Percentiles rank a stretch among this genome's conserved stretches.
phyloP scores from a whole-genome alignment of 2,329 filamentous ascomycete species.

The Fusarium multiceps region DNA sequence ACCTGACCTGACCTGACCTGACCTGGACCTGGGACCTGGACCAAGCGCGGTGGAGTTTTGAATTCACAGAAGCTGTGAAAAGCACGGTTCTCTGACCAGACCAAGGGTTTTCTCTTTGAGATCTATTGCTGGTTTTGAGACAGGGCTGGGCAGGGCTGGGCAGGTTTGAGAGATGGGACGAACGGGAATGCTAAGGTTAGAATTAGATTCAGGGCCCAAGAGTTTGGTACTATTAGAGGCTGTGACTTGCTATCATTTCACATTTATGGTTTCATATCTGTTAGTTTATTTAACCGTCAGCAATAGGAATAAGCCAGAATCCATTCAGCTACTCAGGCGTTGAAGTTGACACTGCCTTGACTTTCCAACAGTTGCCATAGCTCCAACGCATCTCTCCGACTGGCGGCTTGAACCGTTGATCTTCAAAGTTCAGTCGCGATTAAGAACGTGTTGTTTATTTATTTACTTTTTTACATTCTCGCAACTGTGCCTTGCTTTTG shows the following conservation, averaged over 20 bases:
- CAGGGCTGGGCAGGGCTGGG: slow-evolving; percentile 1
- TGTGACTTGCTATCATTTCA: slow-evolving; percentile 5
- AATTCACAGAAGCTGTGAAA: slow-evolving; percentile 16
- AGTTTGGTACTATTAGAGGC: slow-evolving; percentile 5
- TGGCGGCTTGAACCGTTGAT: background rate
- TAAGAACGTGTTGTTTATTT: slow-evolving; percentile 6
- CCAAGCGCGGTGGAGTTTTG: slow-evolving; percentile 30
- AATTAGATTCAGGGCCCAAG: slow-evolving; percentile 11
- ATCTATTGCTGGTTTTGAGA: slow-evolving; percentile 18
- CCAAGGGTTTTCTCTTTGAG: slow-evolving; percentile 23
- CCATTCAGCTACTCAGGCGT: background rate
- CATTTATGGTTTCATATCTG: slow-evolving; percentile 20
- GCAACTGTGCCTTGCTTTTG: slow-evolving; percentile 3
- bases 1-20: background rate
- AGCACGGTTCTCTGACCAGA: slow-evolving; percentile 7
- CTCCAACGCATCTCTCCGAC: slow-evolving; percentile 14
- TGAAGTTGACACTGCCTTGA: background rate
- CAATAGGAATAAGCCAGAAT: background rate
- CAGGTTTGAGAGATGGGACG: slow-evolving; percentile 24
- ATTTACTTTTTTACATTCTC: slow-evolving; percentile 6
- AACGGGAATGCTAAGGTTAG: slow-evolving; percentile 1
- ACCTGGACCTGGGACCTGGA: background rate
- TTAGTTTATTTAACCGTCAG: slow-evolving; percentile 4
- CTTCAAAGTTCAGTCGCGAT: background rate
- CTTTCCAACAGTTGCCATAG: slow-evolving; percentile 1